Percentiles rank a stretch among this genome's conserved stretches.
phyloP scores from a whole-genome alignment of 23 red algal genomes.

The Gracilaria domingensis region DNA sequence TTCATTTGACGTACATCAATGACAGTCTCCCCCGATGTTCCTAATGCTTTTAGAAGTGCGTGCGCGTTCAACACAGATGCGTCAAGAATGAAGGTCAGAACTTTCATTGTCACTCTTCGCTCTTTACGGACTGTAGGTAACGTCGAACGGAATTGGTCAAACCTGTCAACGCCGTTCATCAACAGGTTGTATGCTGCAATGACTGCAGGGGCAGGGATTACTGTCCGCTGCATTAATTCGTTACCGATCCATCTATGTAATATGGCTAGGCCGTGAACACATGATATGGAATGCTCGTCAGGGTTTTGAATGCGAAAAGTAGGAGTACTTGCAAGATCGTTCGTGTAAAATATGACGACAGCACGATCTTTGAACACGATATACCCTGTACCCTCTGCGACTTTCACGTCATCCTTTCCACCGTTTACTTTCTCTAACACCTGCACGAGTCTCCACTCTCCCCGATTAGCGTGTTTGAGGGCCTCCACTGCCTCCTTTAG shows the following conservation, averaged over 20 bases:
- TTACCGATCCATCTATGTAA: not conserved
- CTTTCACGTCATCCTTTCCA: not conserved
- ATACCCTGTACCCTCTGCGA: not conserved
- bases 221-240: not conserved
- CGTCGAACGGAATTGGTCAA: slow-evolving; percentile 14
- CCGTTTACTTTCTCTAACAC: not conserved
- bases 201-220: not conserved
- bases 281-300: not conserved
- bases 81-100: slow-evolving; percentile 16
- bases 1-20: not conserved
- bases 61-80: not conserved
- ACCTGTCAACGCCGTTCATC: not conserved
- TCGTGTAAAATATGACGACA: not conserved
- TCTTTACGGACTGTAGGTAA: not conserved
- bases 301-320: not conserved
- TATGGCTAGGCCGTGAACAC: not conserved
- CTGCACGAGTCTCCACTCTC: not conserved
- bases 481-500: not conserved
- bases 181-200: slow-evolving; percentile 15
- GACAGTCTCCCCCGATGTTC: not conserved
- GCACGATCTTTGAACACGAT: slow-evolving; percentile 27
- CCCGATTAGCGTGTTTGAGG: not conserved
- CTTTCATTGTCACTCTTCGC: not conserved
- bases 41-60: not conserved
- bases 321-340: not conserved